phyloP scores from a whole-genome alignment of 2,329 filamentous ascomycete species.

The Colletotrichum karsti region DNA sequence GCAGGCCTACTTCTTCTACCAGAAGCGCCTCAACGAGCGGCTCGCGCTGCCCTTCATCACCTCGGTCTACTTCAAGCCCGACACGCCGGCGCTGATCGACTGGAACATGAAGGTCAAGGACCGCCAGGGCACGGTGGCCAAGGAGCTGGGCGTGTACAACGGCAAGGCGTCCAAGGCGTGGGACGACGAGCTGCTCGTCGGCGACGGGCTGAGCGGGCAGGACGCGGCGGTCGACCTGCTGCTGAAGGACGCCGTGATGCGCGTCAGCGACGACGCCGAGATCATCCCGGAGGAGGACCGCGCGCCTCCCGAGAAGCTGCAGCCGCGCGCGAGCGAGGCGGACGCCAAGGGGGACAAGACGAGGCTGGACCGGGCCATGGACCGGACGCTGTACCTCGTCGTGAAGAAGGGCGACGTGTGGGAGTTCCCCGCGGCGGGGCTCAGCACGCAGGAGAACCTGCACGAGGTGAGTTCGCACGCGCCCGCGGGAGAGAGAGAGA shows the following conservation, averaged over 20 bases:
- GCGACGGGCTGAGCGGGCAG: constrained; percentile 72
- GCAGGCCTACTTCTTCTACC: constrained; percentile 94
- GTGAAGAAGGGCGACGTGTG: constrained; percentile 80
- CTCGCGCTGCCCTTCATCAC: constrained; percentile 86
- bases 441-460: constrained; percentile 78
- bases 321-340: constrained; percentile 78
- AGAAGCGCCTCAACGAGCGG: constrained; percentile 95
- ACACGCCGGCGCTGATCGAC: constrained; percentile 84
- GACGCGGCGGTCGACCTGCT: constrained; percentile 73
- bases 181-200: constrained; percentile 90
- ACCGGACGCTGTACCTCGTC: constrained; percentile 86
- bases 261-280: constrained; percentile 69
- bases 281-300: constrained; percentile 65
- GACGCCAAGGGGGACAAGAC: constrained; percentile 78
- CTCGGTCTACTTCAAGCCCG: constrained; percentile 94
- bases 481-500: no score
- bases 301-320: constrained; percentile 75
- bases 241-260: constrained; percentile 77
- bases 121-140: constrained; percentile 76
- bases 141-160: constrained; percentile 87
- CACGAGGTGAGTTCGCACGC: constrained; percentile 77
- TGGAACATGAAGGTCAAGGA: constrained; percentile 88
- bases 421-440: constrained; percentile 80
- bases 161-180: constrained; percentile 76
- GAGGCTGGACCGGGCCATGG: constrained; percentile 82